A percentile compares a stretch with the other conserved stretches of the same genome.
phyloP scores from a whole-genome alignment of 2,329 filamentous ascomycete species.

The Davidsoniella australis region DNA sequence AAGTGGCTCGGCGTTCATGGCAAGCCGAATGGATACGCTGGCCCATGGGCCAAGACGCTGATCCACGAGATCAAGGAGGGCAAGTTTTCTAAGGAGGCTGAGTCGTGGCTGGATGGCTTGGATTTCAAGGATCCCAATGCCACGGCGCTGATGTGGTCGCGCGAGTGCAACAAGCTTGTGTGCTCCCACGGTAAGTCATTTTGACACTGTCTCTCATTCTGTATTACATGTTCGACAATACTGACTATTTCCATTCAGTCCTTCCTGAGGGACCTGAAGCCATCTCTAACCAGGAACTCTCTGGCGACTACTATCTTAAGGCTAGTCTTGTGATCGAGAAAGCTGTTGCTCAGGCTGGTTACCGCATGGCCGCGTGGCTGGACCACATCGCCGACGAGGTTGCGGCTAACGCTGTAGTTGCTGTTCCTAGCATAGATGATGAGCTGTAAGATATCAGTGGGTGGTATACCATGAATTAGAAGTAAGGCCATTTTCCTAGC shows the following conservation, averaged over 20 bases:
- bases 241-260: conserved; percentile 24
- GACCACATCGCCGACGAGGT: conserved; percentile 37
- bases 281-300: conserved; percentile 42
- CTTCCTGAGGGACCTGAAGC: conserved; percentile 42
- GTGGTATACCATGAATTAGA: too few relatives aligned
- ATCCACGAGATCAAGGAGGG: conserved; percentile 36
- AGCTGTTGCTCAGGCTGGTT: conserved; percentile 52
- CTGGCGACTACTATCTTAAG: conserved; percentile 43
- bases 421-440: background rate
- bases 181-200: conserved; percentile 37
- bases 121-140: conserved; percentile 34
- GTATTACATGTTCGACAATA: background rate
- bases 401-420: conserved; percentile 14
- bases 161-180: conserved; percentile 43
- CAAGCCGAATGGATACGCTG: conserved; percentile 32
- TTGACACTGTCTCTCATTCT: background rate
- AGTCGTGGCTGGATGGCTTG: conserved; percentile 39
- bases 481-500: too few relatives aligned
- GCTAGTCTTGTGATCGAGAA: conserved; percentile 48
- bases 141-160: conserved; percentile 47
- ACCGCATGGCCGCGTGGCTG: conserved; percentile 49
- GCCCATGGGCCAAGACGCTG: conserved; percentile 39
- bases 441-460: conserved; percentile 2
- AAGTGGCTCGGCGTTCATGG: conserved; percentile 41
- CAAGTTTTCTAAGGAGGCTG: conserved; percentile 32